Base-by-base conservation (phyloP, 345 rosid species). In the Melastoma malabathricum region DNA sequence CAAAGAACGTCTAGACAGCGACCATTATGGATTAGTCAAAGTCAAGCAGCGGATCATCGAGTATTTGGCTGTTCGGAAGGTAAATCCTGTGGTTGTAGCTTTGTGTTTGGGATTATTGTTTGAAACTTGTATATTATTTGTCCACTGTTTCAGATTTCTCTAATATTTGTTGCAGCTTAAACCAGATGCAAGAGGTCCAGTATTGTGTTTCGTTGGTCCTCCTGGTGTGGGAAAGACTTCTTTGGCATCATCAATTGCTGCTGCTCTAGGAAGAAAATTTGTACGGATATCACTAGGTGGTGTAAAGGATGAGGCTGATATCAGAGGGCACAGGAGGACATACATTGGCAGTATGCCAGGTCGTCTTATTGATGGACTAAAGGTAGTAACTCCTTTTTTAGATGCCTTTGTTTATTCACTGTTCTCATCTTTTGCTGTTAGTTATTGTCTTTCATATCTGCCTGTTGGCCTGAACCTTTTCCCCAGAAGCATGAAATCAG, bases 181-280 rank as follows among this genome's bases (percentile, higher is more conserved):
- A 68, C 98, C 98, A 59, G 98, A 92, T 81, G 98, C 96, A 19
- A 77, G 95, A 64, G 98, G 98, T 55, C 96, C 98, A 18, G 83
- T 92, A 25, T 68, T 92, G 72, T 92, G 98, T 62, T 92, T 92
- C 55, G 98, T 92, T 74, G 98, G 98, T 53, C 96, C 98, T 52
- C 98, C 98, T 45, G 98, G 98, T 62, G 96, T 92, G 64, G 98
- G 98, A 46, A 92, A 92, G 75, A 92, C 98, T 65, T 87, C 98
- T 64, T 69, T 92, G 67, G 98, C 96, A 63, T 82, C 96, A 47
- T 92, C 96, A 10, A 87, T 92, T 65, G 92, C 98, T 55, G 74
- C 86, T 61, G 88, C 98, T 46, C 69, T 92, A 72, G 98, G 96
- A 48, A 81, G 95, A 75, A 87, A 87, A 68, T 92, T 92, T 74